Conservation (phyloP, 768 basidiomycete species). For the Crepidotus variabilis region DNA sequence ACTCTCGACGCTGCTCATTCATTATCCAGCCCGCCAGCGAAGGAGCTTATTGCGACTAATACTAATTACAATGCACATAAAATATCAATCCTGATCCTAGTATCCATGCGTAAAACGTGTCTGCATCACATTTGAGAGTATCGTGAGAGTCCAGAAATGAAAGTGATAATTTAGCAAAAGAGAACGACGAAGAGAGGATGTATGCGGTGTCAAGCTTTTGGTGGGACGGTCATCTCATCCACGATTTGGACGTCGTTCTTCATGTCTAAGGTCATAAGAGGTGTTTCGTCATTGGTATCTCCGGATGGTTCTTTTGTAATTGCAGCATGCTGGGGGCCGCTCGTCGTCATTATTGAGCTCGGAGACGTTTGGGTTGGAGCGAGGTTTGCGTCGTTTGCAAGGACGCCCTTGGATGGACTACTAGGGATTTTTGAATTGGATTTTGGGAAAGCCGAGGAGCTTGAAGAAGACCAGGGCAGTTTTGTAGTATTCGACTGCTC, state of each 20-base stretch:
- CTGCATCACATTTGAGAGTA: neutral
- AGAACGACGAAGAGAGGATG: constrained; percentile 1
- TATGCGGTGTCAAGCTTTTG: constrained; percentile 8
- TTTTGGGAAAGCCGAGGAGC: constrained; percentile 4
- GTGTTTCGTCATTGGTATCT: neutral
- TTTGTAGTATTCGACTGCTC: constrained; percentile 14
- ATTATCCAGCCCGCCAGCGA: constrained; percentile 65
- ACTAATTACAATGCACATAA: neutral
- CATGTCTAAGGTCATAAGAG: neutral
- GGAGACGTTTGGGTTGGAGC: neutral
- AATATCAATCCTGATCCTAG: constrained; percentile 3
- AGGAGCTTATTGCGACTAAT: constrained; percentile 78
- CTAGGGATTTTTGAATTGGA: constrained; percentile 2
- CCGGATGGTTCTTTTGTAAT: neutral
- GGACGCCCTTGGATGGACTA: neutral
- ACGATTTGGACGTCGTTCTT: constrained; percentile 9
- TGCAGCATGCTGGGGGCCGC: no score
- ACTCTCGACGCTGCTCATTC: constrained; percentile 2
- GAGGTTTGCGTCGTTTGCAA: neutral
- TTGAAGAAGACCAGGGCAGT: constrained; percentile 17
- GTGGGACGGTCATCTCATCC: constrained; percentile 16
- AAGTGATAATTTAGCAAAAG: neutral
- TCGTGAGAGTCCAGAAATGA: neutral
- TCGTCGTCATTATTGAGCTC: neutral
- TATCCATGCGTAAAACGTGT: neutral